Evolutionary conservation across 1,139 yeast genomes (phyloP).

Genomic region (Yamadazyma friedrichii): DNA sequence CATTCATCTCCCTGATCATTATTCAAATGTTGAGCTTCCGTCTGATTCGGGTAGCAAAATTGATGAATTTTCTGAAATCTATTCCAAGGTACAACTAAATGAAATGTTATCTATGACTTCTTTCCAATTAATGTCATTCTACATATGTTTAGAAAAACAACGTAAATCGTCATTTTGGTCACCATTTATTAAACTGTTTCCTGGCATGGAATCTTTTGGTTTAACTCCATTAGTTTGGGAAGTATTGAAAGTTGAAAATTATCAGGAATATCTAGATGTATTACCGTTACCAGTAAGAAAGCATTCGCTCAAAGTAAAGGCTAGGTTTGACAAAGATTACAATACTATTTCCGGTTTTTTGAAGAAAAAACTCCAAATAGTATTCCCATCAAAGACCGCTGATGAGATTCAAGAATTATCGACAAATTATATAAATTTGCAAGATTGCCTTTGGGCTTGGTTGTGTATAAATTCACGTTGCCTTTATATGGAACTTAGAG

Average conservation of each 20-base stretch:
- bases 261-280: constrained; percentile 25
- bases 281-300: constrained; percentile 40
- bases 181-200: constrained; percentile 62
- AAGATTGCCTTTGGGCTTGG: constrained; percentile 67
- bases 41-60: constrained; percentile 5
- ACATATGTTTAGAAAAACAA: constrained; percentile 45
- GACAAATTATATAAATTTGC: constrained; percentile 12
- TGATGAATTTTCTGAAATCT: constrained; percentile 30
- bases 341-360: constrained; percentile 25
- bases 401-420: background rate
- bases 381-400: background rate
- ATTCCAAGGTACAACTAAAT: constrained; percentile 25
- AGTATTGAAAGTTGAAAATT: constrained; percentile 21
- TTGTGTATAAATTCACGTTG: constrained; percentile 89
- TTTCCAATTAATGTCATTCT: constrained; percentile 50
- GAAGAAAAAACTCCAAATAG: constrained; percentile 10
- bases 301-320: constrained; percentile 35
- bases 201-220: constrained; percentile 46
- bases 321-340: constrained; percentile 40
- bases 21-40: constrained; percentile 20
- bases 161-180: constrained; percentile 55
- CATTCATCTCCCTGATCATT: constrained; percentile 20
- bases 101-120: constrained; percentile 38
- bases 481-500: constrained; percentile 69
- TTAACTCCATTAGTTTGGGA: constrained; percentile 56